These are phyloP conservation scores for Mortierella sp. DNA, from an alignment of 371 early-diverging fungal species.

Conservation along the genomic window DNA sequence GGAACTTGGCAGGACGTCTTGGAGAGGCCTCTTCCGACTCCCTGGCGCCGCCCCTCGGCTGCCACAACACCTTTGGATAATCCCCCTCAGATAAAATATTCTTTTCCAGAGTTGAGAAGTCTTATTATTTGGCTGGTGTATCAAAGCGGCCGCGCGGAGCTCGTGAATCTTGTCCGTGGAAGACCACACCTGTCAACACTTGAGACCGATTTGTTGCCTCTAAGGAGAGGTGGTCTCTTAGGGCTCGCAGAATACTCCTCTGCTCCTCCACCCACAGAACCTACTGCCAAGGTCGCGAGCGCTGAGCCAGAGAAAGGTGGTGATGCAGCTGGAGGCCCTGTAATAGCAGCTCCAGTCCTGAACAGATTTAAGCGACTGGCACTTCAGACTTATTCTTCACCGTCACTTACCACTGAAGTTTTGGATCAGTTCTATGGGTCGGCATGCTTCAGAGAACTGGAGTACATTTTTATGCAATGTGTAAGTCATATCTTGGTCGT, in stretches of 20 bases:
- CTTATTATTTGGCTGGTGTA: conserved; percentile 4
- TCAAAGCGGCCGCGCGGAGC: neutral
- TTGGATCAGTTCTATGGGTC: conserved; percentile 25
- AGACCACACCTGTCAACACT: conserved; percentile 11
- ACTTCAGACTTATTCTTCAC: conserved; percentile 18
- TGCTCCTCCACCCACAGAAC: neutral
- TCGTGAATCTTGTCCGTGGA: conserved; percentile 10
- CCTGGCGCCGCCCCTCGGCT: neutral
- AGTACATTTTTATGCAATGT: conserved; percentile 30
- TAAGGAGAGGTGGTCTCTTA: conserved; percentile 5
- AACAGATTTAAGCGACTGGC: conserved; percentile 23
- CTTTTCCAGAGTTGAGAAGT: conserved; percentile 12
- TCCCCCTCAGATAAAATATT: neutral
- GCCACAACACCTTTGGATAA: neutral
- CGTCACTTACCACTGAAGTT: neutral
- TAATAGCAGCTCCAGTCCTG: neutral
- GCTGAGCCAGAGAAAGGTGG: neutral
- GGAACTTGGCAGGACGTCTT: neutral
- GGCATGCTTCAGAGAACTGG: conserved; percentile 14
- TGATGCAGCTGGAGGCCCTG: neutral
- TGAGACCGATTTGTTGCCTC: conserved; percentile 16
- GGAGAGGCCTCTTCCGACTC: neutral
- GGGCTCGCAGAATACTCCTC: conserved; percentile 17
- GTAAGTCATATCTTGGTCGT: conserved; percentile 4
- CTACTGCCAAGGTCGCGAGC: too few species aligned